phyloP scores from a whole-genome alignment of 345 rosid species.

The Limnanthes douglasii region DNA sequence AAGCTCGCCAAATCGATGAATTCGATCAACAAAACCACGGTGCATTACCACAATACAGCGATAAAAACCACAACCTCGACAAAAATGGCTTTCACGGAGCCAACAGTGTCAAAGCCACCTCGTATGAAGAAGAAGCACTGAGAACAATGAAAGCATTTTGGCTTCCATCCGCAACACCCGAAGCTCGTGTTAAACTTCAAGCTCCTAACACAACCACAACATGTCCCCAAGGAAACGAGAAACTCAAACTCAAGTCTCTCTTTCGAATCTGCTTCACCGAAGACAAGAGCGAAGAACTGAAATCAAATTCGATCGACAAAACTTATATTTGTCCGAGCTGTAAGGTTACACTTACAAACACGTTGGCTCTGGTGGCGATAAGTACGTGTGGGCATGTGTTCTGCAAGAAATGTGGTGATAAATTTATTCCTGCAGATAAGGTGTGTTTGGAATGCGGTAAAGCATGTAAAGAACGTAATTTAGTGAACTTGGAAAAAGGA shows the following conservation, averaged over 20 bases:
- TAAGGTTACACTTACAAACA: slow-evolving; percentile 84
- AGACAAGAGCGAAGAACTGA: slow-evolving; percentile 43
- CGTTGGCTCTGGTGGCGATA: slow-evolving; percentile 53
- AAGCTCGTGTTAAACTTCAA: slow-evolving; percentile 54
- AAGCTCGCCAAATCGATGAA: slow-evolving; percentile 78
- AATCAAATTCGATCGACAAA: slow-evolving; percentile 43
- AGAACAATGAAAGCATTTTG: slow-evolving; percentile 97
- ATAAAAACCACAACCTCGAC: slow-evolving; percentile 47
- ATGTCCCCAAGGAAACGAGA: slow-evolving; percentile 92
- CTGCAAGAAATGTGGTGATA: slow-evolving; percentile 89
- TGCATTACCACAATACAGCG: slow-evolving; percentile 76
- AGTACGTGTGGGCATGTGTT: slow-evolving; percentile 92
- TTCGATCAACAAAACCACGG: slow-evolving; percentile 97
- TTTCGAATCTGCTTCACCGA: slow-evolving; percentile 58
- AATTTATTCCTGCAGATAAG: slow-evolving; percentile 59
- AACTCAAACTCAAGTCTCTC: slow-evolving; percentile 72
- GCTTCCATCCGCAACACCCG: slow-evolving; percentile 99
- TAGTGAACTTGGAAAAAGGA: slow-evolving; percentile 71
- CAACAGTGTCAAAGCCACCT: slow-evolving; percentile 82
- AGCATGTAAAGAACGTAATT: slow-evolving; percentile 57
- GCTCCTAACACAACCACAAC: slow-evolving; percentile 52
- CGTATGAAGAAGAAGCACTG: slow-evolving; percentile 90
- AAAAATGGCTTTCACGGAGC: slow-evolving; percentile 93
- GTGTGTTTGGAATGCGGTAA: slow-evolving; percentile 71
- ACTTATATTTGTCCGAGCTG: slow-evolving; percentile 85